phyloP scores from a whole-genome alignment of 257 asterid genomes.

The Misopates orontium region DNA sequence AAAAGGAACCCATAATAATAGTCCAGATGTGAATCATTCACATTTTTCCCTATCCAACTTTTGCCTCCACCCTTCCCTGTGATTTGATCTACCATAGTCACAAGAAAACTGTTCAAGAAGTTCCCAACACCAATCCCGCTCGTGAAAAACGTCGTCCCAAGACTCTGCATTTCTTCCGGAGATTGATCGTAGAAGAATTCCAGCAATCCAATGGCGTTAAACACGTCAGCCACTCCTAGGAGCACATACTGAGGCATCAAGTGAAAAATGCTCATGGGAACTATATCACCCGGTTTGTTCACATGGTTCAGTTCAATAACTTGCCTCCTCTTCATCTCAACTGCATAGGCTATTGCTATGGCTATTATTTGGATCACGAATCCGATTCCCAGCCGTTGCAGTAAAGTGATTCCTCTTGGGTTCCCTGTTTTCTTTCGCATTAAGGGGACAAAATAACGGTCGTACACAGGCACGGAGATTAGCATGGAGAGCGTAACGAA shows the following conservation, averaged over 20 bases:
- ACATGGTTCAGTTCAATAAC: slow-evolving; percentile 37
- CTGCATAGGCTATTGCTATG: slow-evolving; percentile 49
- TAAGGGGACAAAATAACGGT: slow-evolving; percentile 68
- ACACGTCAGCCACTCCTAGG: slow-evolving; percentile 76
- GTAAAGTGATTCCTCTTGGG: slow-evolving; percentile 70
- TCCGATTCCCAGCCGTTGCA: slow-evolving; percentile 71
- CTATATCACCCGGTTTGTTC: slow-evolving; percentile 36
- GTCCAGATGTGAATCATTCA: slow-evolving; percentile 81
- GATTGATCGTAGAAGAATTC: slow-evolving; percentile 90
- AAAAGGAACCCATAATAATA: slow-evolving; percentile 68
- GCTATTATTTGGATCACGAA: slow-evolving; percentile 62
- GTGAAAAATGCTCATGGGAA: slow-evolving; percentile 67
- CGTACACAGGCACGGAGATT: slow-evolving; percentile 67
- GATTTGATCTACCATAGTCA: slow-evolving; percentile 66
- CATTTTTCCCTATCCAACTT: slow-evolving; percentile 84
- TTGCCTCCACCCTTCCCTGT: slow-evolving; percentile 59
- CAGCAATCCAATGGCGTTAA: slow-evolving; percentile 69
- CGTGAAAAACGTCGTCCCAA: slow-evolving; percentile 82
- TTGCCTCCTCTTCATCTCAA: slow-evolving; percentile 49
- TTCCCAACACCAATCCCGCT: slow-evolving; percentile 88
- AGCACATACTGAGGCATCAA: slow-evolving; percentile 72
- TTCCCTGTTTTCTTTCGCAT: slow-evolving; percentile 59
- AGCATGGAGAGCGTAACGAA: slow-evolving; percentile 80
- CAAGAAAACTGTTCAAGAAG: slow-evolving; percentile 75
- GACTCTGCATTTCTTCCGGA: slow-evolving; percentile 83